Evolutionary conservation across 179 eudicot genomes (phyloP), one percentile per base, ranked within the genome.

Genomic region (Gypsophila paniculata): DNA sequence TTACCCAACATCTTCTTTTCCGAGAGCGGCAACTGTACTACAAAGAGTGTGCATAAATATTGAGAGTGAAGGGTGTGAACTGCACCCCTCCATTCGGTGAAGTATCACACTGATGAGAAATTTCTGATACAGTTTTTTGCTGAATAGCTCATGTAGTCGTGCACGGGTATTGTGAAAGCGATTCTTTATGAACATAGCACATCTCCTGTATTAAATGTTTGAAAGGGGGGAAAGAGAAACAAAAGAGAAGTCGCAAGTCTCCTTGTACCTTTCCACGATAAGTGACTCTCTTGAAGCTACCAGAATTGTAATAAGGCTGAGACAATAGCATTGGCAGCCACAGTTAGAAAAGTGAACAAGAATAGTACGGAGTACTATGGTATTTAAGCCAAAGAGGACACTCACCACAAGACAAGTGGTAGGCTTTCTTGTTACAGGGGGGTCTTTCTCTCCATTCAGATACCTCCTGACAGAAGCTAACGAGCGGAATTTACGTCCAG

Each of bases 401-500:
- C 82, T 78, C 64, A 78, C 81, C 81, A 78, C 81, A 70, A 74
- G 48, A 65, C 72, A 34, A 63, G 59, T 74, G 63, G 64, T 48
- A 26, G 68, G 72, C 68, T 17, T 79, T 55, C 49, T 72, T 42
- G 72, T 62, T 18, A 77, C 74, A 26, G 51, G 52, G 51, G 64
- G 36, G 15, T 73, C 89, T 62, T 79, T 80, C 74, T 71, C 76
- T 75, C 88, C 93, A 36, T 73, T 74, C 69, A 93, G 73, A 80
- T 93, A 65, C 79, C 83, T 80, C 85, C 78, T 81, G 71, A 88
- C 87, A 61, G 96, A 82, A 54, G 79, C 52, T 72, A 85, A 79
- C 62, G 98, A 91, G 39, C 93, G 87, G 73, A 91, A 93, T 78
- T 78, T 75, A 36, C 78, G 83, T 54, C 95, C 98, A 29, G 93